phyloP scores from a whole-genome alignment of 2,329 filamentous ascomycete species.

The Fusarium nisikadoi region DNA sequence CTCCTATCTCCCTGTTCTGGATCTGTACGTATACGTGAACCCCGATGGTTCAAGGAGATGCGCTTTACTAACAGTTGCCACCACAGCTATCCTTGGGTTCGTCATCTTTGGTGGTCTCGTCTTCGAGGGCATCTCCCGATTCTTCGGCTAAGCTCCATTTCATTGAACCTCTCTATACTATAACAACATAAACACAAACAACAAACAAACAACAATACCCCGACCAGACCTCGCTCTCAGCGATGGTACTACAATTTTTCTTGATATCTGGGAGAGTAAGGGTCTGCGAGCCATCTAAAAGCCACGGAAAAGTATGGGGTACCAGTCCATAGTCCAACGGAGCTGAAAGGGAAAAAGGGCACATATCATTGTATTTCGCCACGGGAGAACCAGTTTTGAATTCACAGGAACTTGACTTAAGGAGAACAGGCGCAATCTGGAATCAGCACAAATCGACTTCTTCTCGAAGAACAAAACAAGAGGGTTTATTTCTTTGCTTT shows the following conservation, averaged over 20 bases:
- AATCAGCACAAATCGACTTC: conserved; percentile 37
- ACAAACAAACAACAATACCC: conserved; percentile 12
- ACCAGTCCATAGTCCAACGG: conserved; percentile 6
- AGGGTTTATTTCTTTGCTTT: conserved; percentile 38
- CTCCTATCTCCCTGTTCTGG: conserved; percentile 72
- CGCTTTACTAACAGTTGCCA: conserved; percentile 5
- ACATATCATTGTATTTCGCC: conserved; percentile 33
- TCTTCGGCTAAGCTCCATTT: conserved; percentile 53
- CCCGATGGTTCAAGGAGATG: background rate
- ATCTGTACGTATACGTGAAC: conserved; percentile 59
- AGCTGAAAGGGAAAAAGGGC: conserved; percentile 7
- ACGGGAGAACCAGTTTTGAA: conserved; percentile 31
- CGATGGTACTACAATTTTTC: background rate
- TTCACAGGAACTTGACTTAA: conserved; percentile 40
- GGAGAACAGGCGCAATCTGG: conserved; percentile 45
- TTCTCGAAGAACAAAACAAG: conserved; percentile 28
- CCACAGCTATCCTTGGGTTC: conserved; percentile 65
- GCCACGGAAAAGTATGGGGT: conserved; percentile 2
- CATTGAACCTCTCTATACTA: background rate
- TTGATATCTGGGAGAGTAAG: conserved; percentile 7
- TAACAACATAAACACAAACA: conserved; percentile 8
- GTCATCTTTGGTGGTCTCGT: conserved; percentile 69
- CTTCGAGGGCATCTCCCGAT: conserved; percentile 66
- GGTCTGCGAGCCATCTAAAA: conserved; percentile 3
- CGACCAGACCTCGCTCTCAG: conserved; percentile 4